A percentile compares a stretch with the other conserved stretches of the same genome.
These are phyloP conservation scores for Stachybotrys echinatus DNA, from an alignment of 2,329 filamentous ascomycete species.

Conservation along the genomic window DNA sequence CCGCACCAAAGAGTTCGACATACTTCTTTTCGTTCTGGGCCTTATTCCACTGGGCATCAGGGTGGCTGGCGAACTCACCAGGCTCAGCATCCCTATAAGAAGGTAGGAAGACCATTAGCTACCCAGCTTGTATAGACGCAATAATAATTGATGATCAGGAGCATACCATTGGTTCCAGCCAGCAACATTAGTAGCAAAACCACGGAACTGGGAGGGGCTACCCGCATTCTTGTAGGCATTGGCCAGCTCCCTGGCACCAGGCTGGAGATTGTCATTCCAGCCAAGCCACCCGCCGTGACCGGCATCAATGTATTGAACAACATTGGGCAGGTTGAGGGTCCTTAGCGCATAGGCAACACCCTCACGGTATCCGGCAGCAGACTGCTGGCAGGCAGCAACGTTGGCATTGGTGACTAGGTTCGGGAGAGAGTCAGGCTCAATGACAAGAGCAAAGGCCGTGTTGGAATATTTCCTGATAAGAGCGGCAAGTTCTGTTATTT, in stretches of 20 bases:
- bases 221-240: slow-evolving; percentile 45
- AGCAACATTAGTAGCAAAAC: slow-evolving; percentile 51
- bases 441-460: slow-evolving; percentile 36
- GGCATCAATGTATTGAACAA: slow-evolving; percentile 53
- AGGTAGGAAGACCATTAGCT: slow-evolving; percentile 16
- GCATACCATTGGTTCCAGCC: slow-evolving; percentile 46
- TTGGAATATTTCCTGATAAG: slow-evolving; percentile 37
- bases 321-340: slow-evolving; percentile 48
- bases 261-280: slow-evolving; percentile 47
- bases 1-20: slow-evolving; percentile 57
- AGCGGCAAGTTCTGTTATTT: neutral
- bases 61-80: neutral
- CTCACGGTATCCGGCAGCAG: slow-evolving; percentile 42
- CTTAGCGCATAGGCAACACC: slow-evolving; percentile 46
- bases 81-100: slow-evolving; percentile 27
- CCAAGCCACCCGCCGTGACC: slow-evolving; percentile 56
- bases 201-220: slow-evolving; percentile 44
- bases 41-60: slow-evolving; percentile 23
- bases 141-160: too few relatives aligned
- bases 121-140: neutral
- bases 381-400: slow-evolving; percentile 42
- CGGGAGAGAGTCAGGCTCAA: slow-evolving; percentile 54
- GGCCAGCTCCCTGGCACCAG: slow-evolving; percentile 41
- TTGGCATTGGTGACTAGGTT: slow-evolving; percentile 53
- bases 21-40: slow-evolving; percentile 54